phyloP scores from a whole-genome alignment of 805 yeast genomes.

The Wickerhamomyces alni region DNA sequence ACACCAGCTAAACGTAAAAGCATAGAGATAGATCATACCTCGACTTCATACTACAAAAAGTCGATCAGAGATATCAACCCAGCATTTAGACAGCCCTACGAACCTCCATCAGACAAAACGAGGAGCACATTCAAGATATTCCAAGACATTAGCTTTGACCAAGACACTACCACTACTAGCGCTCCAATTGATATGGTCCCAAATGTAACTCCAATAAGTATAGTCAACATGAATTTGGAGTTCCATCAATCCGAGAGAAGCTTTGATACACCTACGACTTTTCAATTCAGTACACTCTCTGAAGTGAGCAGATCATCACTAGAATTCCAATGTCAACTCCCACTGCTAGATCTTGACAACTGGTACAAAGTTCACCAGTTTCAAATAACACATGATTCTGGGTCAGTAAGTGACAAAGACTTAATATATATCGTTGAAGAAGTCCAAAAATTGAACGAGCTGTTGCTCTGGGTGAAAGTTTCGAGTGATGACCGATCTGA shows the following conservation, averaged over 20 bases:
- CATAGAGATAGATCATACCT: no score
- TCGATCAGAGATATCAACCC: no score
- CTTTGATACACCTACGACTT: neutral
- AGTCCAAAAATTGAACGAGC: slow-evolving; percentile 9
- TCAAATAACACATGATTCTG: slow-evolving; percentile 1
- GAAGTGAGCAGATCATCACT: slow-evolving; percentile 3
- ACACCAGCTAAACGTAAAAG: no score
- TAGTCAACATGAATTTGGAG: neutral
- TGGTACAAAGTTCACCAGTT: slow-evolving; percentile 18
- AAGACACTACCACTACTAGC: neutral
- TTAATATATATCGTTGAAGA: slow-evolving; percentile 3
- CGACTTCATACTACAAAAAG: no score
- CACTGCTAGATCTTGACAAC: slow-evolving; percentile 14
- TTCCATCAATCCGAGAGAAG: neutral
- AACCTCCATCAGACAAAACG: neutral
- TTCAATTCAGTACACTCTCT: neutral
- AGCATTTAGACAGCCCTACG: neutral
- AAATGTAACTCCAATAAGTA: neutral
- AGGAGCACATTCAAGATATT: neutral
- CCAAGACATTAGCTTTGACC: neutral
- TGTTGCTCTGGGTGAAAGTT: slow-evolving; percentile 4
- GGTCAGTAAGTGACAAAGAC: neutral
- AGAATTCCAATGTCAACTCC: slow-evolving; percentile 10
- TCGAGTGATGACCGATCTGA: no score
- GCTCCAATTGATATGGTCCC: neutral